Percentiles rank a stretch among this genome's conserved stretches.
These are phyloP conservation scores for Brassica rapa DNA, from an alignment of 345 rosid species.

Conservation along the genomic window DNA sequence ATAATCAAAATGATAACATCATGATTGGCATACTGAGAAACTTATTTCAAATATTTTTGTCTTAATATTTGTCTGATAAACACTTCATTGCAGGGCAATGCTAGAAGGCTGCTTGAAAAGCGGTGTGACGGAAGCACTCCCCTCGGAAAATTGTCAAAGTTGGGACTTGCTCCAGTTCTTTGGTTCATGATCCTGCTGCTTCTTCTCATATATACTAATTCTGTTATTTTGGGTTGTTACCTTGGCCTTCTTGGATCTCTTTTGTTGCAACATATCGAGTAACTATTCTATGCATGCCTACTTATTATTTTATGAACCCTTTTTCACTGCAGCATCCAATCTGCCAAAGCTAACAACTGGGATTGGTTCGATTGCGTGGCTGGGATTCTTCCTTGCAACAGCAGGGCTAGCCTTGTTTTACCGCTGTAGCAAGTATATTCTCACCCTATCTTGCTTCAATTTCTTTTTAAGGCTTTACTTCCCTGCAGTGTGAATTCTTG, in stretches of 20 bases:
- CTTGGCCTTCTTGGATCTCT: conserved; percentile 22
- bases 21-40: background rate
- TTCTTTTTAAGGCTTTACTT: conserved; percentile 16
- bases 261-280: conserved; percentile 29
- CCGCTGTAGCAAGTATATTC: conserved; percentile 85
- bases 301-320: conserved; percentile 24
- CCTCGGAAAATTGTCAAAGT: conserved; percentile 74
- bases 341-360: conserved; percentile 77
- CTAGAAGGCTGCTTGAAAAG: conserved; percentile 83
- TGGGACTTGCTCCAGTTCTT: conserved; percentile 87
- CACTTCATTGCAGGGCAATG: conserved; percentile 71
- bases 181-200: conserved; percentile 69
- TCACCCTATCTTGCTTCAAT: background rate
- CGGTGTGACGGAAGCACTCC: conserved; percentile 73
- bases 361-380: conserved; percentile 83
- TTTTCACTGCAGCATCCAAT: conserved; percentile 60
- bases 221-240: conserved; percentile 69
- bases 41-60: background rate
- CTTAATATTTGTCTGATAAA: conserved; percentile 21
- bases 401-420: conserved; percentile 77
- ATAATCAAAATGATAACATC: background rate
- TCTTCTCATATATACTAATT: conserved; percentile 62
- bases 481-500: background rate
- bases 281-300: conserved; percentile 6
- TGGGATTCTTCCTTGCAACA: conserved; percentile 71